Conservation (phyloP, 345 rosid genomes). For the Citrus medica region DNA sequence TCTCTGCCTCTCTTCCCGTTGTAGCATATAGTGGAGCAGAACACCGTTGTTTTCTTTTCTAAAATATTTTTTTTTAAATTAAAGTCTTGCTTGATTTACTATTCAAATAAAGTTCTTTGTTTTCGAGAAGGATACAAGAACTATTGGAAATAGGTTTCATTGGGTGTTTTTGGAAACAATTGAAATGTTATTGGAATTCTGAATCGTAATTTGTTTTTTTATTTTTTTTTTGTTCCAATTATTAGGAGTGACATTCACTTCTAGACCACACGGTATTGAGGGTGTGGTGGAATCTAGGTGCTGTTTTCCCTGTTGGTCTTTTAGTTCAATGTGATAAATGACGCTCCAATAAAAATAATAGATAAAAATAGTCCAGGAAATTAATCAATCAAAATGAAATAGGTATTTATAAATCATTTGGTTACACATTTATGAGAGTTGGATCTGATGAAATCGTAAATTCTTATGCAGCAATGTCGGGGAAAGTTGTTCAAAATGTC, state of each 20-base stretch:
- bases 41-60: not conserved
- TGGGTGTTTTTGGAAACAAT: not conserved
- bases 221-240: not conserved
- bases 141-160: not conserved
- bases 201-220: not conserved
- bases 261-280: not conserved
- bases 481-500: slow-evolving; percentile 78
- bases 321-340: not conserved
- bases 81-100: not conserved
- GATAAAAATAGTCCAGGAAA: not conserved
- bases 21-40: not conserved
- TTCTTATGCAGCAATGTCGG: slow-evolving; percentile 73
- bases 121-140: not conserved
- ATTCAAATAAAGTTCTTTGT: not conserved
- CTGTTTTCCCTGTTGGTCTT: not conserved
- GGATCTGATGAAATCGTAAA: slow-evolving; percentile 49
- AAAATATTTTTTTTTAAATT: not conserved
- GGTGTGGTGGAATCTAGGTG: not conserved
- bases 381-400: not conserved
- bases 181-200: not conserved
- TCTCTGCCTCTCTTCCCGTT: not conserved
- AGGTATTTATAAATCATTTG: not conserved
- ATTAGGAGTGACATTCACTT: not conserved
- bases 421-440: not conserved
- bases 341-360: not conserved